These are phyloP conservation scores for Ustilago tritici DNA, from an alignment of 1,284 basidiomycete genomes.

Conservation along the genomic window DNA sequence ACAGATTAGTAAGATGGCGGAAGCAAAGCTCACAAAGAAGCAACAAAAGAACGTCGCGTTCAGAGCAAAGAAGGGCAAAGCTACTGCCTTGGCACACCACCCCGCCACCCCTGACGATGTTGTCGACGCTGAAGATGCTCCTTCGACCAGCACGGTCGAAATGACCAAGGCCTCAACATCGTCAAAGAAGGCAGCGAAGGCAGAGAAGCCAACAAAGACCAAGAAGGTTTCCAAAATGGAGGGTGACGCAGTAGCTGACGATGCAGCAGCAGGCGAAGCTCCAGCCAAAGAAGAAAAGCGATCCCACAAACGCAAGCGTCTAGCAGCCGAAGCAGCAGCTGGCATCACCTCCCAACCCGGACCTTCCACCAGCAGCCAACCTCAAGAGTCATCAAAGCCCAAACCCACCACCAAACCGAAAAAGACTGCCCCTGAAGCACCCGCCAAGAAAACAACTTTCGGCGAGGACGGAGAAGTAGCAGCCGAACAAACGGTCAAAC, in stretches of 20 bases:
- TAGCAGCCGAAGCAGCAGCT: conserved; percentile 37
- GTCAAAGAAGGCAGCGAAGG: conserved; percentile 1
- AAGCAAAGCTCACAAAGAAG: conserved; percentile 57
- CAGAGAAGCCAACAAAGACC: background rate
- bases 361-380: conserved; percentile 9
- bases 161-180: conserved; percentile 17
- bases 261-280: background rate
- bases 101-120: conserved; percentile 34
- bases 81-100: conserved; percentile 27
- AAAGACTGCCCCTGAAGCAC: conserved; percentile 11
- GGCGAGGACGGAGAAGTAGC: conserved; percentile 47
- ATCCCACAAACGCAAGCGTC: conserved; percentile 48
- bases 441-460: conserved; percentile 45
- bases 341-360: conserved; percentile 7
- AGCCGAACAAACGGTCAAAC: conserved; percentile 19
- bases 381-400: conserved; percentile 21
- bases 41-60: conserved; percentile 61
- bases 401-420: conserved; percentile 16
- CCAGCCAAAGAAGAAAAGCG: conserved; percentile 45
- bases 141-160: background rate
- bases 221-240: background rate
- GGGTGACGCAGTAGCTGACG: conserved; percentile 1
- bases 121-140: conserved; percentile 15
- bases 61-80: conserved; percentile 53
- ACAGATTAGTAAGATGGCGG: conserved; percentile 22